A percentile compares a stretch with the other conserved stretches of the same genome.
Conservation (phyloP, 148 eudicot genomes). For the Heliosperma pusillum region DNA sequence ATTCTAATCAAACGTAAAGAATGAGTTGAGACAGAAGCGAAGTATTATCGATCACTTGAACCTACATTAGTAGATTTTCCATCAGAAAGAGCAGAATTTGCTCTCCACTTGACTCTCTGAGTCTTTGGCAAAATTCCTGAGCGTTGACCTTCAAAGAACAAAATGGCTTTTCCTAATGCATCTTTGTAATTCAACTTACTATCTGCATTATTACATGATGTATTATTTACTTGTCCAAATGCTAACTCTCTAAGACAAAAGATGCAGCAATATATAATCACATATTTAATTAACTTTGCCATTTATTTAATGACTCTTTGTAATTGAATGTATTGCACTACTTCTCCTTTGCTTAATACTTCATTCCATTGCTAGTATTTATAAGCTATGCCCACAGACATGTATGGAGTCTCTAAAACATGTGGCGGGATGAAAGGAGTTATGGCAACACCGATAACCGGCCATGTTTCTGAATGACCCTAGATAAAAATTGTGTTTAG, state of each 20-base stretch:
- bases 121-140: conserved; percentile 65
- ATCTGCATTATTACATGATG: neutral
- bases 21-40: too few relatives aligned
- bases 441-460: neutral
- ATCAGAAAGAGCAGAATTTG: conserved; percentile 72
- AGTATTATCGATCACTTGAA: too few relatives aligned
- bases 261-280: neutral
- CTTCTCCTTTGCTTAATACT: neutral
- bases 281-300: conserved; percentile 10
- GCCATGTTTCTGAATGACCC: neutral
- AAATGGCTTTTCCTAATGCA: conserved; percentile 60
- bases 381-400: conserved; percentile 6
- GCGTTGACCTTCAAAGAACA: conserved; percentile 93
- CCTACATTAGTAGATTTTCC: conserved; percentile 55
- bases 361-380: conserved; percentile 11
- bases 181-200: conserved; percentile 44
- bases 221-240: conserved; percentile 17
- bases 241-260: neutral
- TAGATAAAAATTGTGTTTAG: too few relatives aligned
- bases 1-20: too few relatives aligned
- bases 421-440: neutral
- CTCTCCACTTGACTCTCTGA: conserved; percentile 82
- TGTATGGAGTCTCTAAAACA: neutral
- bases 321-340: neutral
- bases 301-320: neutral